phyloP scores from a whole-genome alignment of 2,329 filamentous ascomycete genomes.

The Sporothrix phasma region DNA sequence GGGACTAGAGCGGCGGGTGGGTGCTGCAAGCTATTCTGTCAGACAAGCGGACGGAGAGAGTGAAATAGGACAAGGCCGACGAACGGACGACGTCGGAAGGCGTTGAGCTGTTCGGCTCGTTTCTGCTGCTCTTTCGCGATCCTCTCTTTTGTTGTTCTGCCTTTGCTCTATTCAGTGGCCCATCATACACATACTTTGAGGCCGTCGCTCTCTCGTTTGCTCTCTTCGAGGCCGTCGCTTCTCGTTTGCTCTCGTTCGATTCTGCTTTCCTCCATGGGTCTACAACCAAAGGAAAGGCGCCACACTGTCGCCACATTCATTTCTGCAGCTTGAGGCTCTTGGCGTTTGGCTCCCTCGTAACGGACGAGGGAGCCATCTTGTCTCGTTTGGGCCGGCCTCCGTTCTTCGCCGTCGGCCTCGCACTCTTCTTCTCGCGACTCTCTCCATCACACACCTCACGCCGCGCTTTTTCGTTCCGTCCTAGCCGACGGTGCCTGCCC shows the following conservation, averaged over 20 bases:
- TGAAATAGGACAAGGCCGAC: background rate
- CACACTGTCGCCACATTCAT: background rate
- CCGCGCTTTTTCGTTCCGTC: background rate
- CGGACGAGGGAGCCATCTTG: too few relatives aligned
- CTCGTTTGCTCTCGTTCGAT: too few relatives aligned
- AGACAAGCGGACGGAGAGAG: background rate
- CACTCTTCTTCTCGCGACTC: background rate
- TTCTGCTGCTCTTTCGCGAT: background rate
- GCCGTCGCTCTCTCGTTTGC: background rate
- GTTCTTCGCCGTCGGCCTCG: background rate
- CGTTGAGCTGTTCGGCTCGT: background rate
- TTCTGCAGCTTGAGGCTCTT: background rate
- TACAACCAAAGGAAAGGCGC: background rate
- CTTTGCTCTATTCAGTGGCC: background rate
- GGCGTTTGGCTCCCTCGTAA: background rate
- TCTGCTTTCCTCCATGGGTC: background rate
- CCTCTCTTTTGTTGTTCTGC: background rate
- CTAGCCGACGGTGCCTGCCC: background rate
- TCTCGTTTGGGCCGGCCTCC: background rate
- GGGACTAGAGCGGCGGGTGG: background rate
- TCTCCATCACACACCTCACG: background rate
- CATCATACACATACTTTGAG: background rate
- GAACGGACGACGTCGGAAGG: conserved; percentile 11
- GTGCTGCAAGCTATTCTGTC: background rate
- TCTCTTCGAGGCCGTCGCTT: too few relatives aligned